Evolutionary conservation across 2,329 filamentous ascomycete species (phyloP), one percentile per base, ranked within the genome.

Genomic region (Trichoderma afroharzianum): DNA sequence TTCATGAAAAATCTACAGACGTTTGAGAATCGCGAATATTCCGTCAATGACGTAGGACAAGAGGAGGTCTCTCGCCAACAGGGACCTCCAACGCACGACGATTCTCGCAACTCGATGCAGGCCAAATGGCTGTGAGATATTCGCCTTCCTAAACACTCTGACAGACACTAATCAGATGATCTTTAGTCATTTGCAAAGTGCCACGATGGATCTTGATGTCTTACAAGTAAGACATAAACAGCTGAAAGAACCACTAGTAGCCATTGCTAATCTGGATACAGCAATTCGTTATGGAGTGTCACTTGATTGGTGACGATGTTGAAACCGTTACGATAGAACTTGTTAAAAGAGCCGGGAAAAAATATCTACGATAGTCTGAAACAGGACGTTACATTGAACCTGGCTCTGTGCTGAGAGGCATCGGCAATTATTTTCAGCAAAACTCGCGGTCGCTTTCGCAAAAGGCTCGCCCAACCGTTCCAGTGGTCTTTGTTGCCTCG

Each of bases 361-460:
- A 39, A 6, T 70, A 43, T n/a, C 15, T 63, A 39, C 68, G 68
- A 21, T n/a, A 63, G 7, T 63, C 68, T 18, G 68, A 70, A 43
- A 57, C 53, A 43, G 68, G 68, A 1, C 21, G 21, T 18, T 70
- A 47, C 32, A 70, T 70, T 9, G 68, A 63, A 50, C 68, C 68
- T 1, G 68, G 68, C 4, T 63, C 58, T 3, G 59, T 63, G 2
- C 57, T 70, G 24, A 30, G 68, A 15, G 24, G 9, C 24, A 32
- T n/a, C 5, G 68, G 68, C 18, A 62, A 21, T n/a, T 26, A 50
- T n/a, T 36, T 33, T 43, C 14, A 43, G 28, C 18, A n/a, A 14
- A 24, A 11, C 24, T 28, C 21, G n/a, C n/a, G n/a, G n/a, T n/a
- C n/a, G 15, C n/a, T 43, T 47, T 36, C 47, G 14, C 21, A 30